Base-by-base conservation (phyloP, 2,329 filamentous ascomycete species). In the Pseudopyrenochaeta lycopersici region DNA sequence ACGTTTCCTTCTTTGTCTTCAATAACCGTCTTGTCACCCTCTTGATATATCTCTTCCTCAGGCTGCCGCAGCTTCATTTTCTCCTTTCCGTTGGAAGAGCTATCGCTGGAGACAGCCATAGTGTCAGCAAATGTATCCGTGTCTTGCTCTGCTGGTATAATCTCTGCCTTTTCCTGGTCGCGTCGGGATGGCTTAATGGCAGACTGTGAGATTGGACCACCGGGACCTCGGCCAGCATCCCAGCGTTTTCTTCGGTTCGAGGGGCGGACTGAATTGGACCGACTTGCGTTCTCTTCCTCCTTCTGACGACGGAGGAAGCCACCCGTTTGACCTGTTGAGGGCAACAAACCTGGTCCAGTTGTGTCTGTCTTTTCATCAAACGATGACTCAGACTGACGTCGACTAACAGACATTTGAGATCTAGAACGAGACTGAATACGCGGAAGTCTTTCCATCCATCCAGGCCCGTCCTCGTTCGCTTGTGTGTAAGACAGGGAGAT, bases 401-500 rank as follows among this genome's bases (percentile, higher is more conserved):
- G 80, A 36, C 63, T 63, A 58, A 84, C 77, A 0, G 93, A 96
- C 84, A 92, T 90, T 4, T 84, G 86, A 23, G 88, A 90, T 71
- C 90, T 91, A 4, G 92, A 92, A 66, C 94, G 88, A 1, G 95
- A 97, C 61, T 91, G 90, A 30, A 90, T 87, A 42, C 87, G 83
- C 4, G 95, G 95, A 38, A 99, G 81, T 48, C 95, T 85, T 64
- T 96, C 95, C 90, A 98, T 96, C 95, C 95, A 99, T 1, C 88
- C 88, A 2, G 92, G 90, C 0, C 92, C 91, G 31, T 96, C 91
- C 50, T 97, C 94, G 45, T 90, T 90, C 15, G 89, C 92, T 56
- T 89, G 87, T 0, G 95, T 99, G 79, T 98, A 99, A 0, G 95
- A 97, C 85, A 99, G 91, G 49, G 95, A 97, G 56, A 99, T 83